Evolutionary conservation across 2,329 filamentous ascomycete genomes (phyloP).

Genomic region (Mycosphaerelloides madeirae): DNA sequence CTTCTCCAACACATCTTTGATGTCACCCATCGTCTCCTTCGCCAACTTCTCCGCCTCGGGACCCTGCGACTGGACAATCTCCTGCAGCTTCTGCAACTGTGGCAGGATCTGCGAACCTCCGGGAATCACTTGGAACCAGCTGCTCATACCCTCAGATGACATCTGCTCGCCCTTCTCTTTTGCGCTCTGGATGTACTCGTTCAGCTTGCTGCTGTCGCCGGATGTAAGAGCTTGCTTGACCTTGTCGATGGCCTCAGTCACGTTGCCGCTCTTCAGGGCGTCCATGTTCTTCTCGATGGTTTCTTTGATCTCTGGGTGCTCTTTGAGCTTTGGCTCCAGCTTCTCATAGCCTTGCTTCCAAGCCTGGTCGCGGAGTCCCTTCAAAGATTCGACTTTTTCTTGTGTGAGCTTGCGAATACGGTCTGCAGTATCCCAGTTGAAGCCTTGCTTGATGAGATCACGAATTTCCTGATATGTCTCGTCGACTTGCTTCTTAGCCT

Average conservation of each 20-base stretch:
- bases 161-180: conserved; percentile 56
- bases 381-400: conserved; percentile 64
- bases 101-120: conserved; percentile 60
- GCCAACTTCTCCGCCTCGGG: conserved; percentile 65
- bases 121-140: conserved; percentile 63
- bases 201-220: conserved; percentile 55
- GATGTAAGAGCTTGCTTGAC: conserved; percentile 58
- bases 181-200: conserved; percentile 56
- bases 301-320: conserved; percentile 71
- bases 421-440: conserved; percentile 52
- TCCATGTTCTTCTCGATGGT: conserved; percentile 67
- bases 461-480: conserved; percentile 64
- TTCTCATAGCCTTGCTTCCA: conserved; percentile 66
- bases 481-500: conserved; percentile 71
- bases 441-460: conserved; percentile 58
- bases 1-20: conserved; percentile 60
- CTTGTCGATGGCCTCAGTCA: conserved; percentile 59
- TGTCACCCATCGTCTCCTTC: conserved; percentile 63
- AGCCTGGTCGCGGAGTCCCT: conserved; percentile 64
- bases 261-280: conserved; percentile 62
- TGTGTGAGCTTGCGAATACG: conserved; percentile 59
- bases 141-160: conserved; percentile 41
- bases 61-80: conserved; percentile 63
- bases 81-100: conserved; percentile 60
- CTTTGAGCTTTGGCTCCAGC: conserved; percentile 67